These are phyloP conservation scores for Medicago arabica DNA, from an alignment of 306 rosid genomes.

Conservation along the genomic window DNA sequence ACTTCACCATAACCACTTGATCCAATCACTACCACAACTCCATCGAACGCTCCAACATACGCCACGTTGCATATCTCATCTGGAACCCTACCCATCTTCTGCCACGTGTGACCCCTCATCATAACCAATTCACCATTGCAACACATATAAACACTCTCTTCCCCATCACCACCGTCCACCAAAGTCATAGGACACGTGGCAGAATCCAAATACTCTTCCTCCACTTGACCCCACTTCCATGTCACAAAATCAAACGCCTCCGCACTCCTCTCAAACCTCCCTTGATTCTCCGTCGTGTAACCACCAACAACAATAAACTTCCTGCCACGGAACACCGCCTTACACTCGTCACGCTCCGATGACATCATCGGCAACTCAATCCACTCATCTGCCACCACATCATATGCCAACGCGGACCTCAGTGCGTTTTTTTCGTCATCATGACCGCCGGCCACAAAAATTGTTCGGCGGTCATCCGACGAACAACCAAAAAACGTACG, in stretches of 20 bases:
- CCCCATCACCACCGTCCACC: conserved; percentile 43
- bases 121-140: conserved; percentile 40
- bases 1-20: conserved; percentile 56
- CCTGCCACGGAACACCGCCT: conserved; percentile 52
- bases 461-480: conserved; percentile 44
- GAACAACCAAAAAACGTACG: conserved; percentile 70
- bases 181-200: conserved; percentile 62
- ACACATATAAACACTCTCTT: conserved; percentile 47
- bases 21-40: conserved; percentile 53
- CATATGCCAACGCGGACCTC: conserved; percentile 59
- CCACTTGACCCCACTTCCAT: conserved; percentile 52
- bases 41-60: conserved; percentile 46
- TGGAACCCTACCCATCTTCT: conserved; percentile 46
- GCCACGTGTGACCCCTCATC: conserved; percentile 46
- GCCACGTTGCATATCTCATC: conserved; percentile 54
- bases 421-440: conserved; percentile 68
- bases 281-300: conserved; percentile 70
- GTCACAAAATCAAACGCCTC: conserved; percentile 56
- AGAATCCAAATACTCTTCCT: conserved; percentile 45
- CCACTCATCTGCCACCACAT: conserved; percentile 65
- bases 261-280: conserved; percentile 60
- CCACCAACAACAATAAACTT: conserved; percentile 60
- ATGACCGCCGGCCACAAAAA: conserved; percentile 76
- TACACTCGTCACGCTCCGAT: conserved; percentile 76
- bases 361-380: conserved; percentile 58